Conservation (phyloP, 176 grass and related monocot species). For the Triticum monococcum region DNA sequence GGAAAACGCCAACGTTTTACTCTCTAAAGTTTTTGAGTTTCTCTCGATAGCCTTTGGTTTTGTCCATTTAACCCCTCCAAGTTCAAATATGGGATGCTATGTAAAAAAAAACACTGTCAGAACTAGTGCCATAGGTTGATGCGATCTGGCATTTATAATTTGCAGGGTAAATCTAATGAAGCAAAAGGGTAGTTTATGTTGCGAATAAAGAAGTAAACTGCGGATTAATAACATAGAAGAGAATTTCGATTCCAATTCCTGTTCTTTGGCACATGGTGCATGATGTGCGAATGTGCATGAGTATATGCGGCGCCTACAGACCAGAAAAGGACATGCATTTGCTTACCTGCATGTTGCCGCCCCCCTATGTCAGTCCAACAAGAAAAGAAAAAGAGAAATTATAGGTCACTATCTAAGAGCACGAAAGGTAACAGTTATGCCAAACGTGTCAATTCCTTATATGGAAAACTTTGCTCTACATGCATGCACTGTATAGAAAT, state of each 20-base stretch:
- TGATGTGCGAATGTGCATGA: not conserved
- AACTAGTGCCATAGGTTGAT: not conserved
- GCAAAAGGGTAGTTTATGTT: too few species aligned
- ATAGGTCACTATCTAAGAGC: not conserved
- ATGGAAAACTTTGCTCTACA: not conserved
- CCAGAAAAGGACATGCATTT: not conserved
- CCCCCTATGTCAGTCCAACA: not conserved
- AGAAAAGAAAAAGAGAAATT: not conserved
- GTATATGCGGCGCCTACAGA: not conserved
- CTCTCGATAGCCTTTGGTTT: not conserved
- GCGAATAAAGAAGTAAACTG: not conserved
- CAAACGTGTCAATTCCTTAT: not conserved
- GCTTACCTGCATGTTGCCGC: too few species aligned
- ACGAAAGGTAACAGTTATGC: not conserved
- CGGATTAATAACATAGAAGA: not conserved
- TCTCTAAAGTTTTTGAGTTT: not conserved
- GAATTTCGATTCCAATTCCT: not conserved
- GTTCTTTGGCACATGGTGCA: not conserved
- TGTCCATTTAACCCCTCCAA: not conserved
- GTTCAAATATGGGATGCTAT: not conserved
- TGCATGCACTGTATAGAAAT: not conserved
- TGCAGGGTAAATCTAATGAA: not conserved
- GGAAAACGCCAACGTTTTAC: too few species aligned
- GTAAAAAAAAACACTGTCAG: not conserved
- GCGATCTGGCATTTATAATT: not conserved